Percentiles rank a stretch among this genome's conserved stretches.
Conservation (phyloP, 345 rosid genomes). For the Salix purpurea region DNA sequence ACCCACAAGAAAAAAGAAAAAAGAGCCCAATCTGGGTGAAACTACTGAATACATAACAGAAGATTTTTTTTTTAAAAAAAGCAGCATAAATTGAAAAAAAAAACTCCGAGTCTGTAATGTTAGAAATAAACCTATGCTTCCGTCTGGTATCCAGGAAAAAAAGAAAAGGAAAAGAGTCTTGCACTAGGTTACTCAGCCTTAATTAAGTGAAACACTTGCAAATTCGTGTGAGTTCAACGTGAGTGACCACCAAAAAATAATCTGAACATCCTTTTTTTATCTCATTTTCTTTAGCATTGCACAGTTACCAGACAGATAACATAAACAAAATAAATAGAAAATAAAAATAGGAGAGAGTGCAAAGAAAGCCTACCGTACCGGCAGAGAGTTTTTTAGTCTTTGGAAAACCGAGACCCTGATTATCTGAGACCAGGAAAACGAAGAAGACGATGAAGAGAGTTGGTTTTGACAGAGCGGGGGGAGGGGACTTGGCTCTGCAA, state of each 20-base stretch:
- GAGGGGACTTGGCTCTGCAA: constrained; percentile 23
- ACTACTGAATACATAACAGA: constrained; percentile 10
- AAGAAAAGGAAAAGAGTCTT: not conserved
- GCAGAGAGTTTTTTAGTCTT: not conserved
- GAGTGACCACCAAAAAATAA: not conserved
- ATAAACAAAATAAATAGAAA: not conserved
- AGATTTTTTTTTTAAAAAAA: not conserved
- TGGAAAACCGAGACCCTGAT: constrained; percentile 14
- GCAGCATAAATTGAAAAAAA: not conserved
- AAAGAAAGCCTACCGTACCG: constrained; percentile 22
- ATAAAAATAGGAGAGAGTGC: not conserved
- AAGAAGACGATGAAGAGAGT: not conserved
- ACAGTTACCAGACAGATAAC: constrained; percentile 8
- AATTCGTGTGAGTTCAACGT: not conserved
- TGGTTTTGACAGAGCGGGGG: not conserved
- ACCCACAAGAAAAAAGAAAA: constrained; percentile 2
- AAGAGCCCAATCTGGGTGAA: constrained; percentile 4
- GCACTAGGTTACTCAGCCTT: not conserved
- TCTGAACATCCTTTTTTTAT: not conserved
- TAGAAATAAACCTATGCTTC: not conserved
- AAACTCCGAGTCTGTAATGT: not conserved
- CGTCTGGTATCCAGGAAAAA: not conserved
- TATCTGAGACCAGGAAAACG: constrained; percentile 2
- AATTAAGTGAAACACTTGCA: constrained; percentile 14
- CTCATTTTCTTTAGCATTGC: not conserved